Base-by-base conservation (phyloP, 352 stramenopile genomes). In the Blastocystis sp. region DNA sequence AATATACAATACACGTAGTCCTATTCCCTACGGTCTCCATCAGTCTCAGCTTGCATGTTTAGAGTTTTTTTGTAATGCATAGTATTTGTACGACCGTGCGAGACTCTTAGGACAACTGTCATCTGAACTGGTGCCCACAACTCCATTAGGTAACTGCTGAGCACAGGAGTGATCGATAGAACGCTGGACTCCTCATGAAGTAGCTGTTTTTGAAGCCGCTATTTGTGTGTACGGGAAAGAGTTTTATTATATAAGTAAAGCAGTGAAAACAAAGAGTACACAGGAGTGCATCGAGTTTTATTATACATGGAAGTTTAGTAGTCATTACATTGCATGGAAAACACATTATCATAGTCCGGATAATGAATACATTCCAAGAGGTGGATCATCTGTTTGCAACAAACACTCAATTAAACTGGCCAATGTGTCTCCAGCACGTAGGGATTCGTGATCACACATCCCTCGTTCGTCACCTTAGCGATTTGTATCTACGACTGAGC, bases 281-380 rank as follows among this genome's bases (percentile, higher is more conserved):
- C 91, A 93, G 62, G 92, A 96, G 76, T 90, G 95, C 3, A 93
- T 95, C 68, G 93, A 95, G 55, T 95, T 96, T 90, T 96, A 95
- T 90, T 95, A 96, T 87, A 90, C 94, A 63, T 95, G 93, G 94
- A 96, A 96, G 90, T 95, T 95, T 85, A 95, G 92, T 24, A 91
- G 76, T 69, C 93, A 95, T 79, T 95, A 95, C 87, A 91, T 92
- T 63, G 88, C 91, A 66, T 96, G 94, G 94, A 96, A 95, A 88
- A 87, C 79, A 64, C 45, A 87, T 24, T 90, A 90, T 34, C 68
- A 54, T 41, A 89, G 78, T 59, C 34, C 37, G 4, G 53, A 66
- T 26, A 65, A 24, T 41, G 59, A 88, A n/a, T 45, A 26, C 18
- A 45, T 89, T 24, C 45, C 47, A 30, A 73, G 64, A 76, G 41